Conservation (phyloP, 2,329 filamentous ascomycete genomes). For the Coniochaeta sp. region DNA sequence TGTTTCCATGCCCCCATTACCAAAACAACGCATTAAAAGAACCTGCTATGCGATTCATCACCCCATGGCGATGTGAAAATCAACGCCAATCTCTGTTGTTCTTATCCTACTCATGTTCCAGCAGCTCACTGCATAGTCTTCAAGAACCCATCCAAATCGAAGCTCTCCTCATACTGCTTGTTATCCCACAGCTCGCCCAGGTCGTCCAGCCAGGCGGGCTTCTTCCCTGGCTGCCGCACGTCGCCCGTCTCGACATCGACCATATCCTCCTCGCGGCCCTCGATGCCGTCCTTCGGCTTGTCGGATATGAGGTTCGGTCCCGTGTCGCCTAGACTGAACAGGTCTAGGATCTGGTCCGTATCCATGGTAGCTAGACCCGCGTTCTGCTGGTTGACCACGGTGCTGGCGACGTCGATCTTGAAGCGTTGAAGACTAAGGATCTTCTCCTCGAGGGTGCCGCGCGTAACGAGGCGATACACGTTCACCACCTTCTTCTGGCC, state of each 20-base stretch:
- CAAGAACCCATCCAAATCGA: conserved; percentile 91
- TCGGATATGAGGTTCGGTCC: conserved; percentile 59
- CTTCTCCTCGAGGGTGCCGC: conserved; percentile 96
- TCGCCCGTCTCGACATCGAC: conserved; percentile 90
- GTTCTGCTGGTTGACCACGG: conserved; percentile 98
- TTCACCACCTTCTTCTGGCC: conserved; percentile 99
- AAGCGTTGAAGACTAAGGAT: conserved; percentile 96
- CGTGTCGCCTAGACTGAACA: conserved; percentile 85
- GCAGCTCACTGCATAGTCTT: conserved; percentile 69
- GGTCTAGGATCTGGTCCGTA: conserved; percentile 93
- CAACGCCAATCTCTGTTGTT: background rate
- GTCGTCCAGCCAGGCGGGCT: conserved; percentile 85
- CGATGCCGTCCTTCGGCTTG: conserved; percentile 49
- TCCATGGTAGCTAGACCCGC: conserved; percentile 93
- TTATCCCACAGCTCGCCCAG: conserved; percentile 96
- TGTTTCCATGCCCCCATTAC: background rate
- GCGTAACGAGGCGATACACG: conserved; percentile 92
- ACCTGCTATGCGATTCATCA: background rate
- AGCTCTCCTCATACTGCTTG: conserved; percentile 95
- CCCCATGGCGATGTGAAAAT: too few relatives aligned
- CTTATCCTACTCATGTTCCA: background rate
- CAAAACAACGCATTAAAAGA: background rate
- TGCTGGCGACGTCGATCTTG: conserved; percentile 98
- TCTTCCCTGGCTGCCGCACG: conserved; percentile 90
- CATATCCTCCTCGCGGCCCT: conserved; percentile 73